These are phyloP conservation scores for Puccinellia tenuiflora DNA, from an alignment of 176 grass and related monocot genomes.

Conservation along the genomic window DNA sequence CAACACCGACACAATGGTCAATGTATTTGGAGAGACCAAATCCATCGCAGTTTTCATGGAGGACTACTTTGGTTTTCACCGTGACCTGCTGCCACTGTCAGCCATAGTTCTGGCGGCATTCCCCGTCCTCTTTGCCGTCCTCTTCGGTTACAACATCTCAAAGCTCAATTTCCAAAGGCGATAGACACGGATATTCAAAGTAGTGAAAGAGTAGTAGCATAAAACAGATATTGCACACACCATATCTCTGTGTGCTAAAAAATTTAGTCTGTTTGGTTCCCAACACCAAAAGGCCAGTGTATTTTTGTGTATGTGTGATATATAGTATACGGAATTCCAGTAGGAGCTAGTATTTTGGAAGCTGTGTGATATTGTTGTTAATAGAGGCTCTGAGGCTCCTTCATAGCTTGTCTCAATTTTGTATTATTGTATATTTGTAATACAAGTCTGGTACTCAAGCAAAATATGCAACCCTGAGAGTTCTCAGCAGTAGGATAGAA, in stretches of 20 bases:
- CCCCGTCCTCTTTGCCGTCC: constrained; percentile 43
- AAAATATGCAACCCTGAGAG: neutral
- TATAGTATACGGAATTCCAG: too few species aligned
- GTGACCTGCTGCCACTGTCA: constrained; percentile 38
- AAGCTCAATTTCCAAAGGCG: constrained; percentile 77
- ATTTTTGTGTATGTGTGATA: too few species aligned
- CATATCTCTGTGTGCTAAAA: neutral
- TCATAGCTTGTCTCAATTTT: neutral
- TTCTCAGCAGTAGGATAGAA: neutral
- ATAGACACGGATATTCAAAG: constrained; percentile 12
- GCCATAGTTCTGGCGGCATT: constrained; percentile 37
- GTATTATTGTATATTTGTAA: neutral
- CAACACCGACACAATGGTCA: constrained; percentile 5
- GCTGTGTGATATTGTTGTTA: neutral
- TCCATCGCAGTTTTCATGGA: constrained; percentile 36
- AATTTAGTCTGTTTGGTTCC: too few species aligned
- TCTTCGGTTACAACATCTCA: constrained; percentile 56
- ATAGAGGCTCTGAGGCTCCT: neutral
- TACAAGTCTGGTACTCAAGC: neutral
- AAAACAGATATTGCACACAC: neutral
- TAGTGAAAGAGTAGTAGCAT: neutral
- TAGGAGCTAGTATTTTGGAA: neutral
- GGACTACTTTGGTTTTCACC: constrained; percentile 64
- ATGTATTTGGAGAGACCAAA: constrained; percentile 51
- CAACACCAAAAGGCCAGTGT: too few species aligned